Evolutionary conservation across 164 flowering plant genomes (phyloP), one percentile per base, ranked within the genome.

Genomic region (Vitis amurensis): DNA sequence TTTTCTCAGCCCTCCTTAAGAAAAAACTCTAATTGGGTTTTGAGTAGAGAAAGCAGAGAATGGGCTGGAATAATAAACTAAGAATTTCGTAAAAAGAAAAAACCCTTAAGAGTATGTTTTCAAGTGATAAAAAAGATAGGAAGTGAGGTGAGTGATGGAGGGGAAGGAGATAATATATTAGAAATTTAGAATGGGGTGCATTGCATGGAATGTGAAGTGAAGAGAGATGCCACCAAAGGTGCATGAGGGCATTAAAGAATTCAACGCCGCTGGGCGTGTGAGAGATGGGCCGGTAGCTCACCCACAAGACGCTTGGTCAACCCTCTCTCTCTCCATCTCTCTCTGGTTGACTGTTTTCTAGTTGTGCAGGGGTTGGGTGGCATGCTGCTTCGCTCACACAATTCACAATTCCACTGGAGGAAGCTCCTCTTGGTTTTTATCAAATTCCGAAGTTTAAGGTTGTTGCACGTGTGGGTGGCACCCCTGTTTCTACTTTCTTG

Each of bases 231-330:
- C 93, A 88, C 76, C 77, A 74, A 86, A 86, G 83, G 84, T 65
- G 95, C 97, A 87, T 92, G 99, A 91, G 60, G 81, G 78, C 68
- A 86, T 84, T 92, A 95, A 93, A 91, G 83, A 91, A 95, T 95
- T 95, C 97, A 95, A 95, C 97, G 96, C 94, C 76, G 72, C 77
- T 79, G 91, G 74, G 88, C 75, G 99, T 88, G 97, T 95, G 98
- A 90, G 76, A 76, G 67, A 62, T 55, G 66, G 89, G 88, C 91
- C 68, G 99, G 97, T 95, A 93, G 98, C 91, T 93, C 99, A 93
- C 96, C 88, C 97, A 69, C 86, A 84, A 79, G 85, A 83, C 86
- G 82, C 97, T 84, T 63, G 85, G 92, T 87, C 88, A 92, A 93
- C 85, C 76, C 89, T 78, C 72, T 55, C 76, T 72, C 70, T 52